Conservation (phyloP, 768 basidiomycete genomes). For the Lanmaoa rubissima region DNA sequence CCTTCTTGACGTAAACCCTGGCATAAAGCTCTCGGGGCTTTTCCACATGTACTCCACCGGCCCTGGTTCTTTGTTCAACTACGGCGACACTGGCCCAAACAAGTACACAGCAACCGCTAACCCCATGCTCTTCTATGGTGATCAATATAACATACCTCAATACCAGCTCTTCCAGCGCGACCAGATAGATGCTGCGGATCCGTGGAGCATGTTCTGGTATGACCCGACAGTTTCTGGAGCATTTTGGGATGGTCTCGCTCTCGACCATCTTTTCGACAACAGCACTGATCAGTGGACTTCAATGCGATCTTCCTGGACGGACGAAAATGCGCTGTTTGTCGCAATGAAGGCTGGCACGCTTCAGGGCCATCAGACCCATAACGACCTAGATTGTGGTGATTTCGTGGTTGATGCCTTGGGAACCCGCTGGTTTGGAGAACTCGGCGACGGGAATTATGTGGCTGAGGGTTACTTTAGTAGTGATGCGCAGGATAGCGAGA, state of each 20-base stretch:
- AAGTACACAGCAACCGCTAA: constrained; percentile 96
- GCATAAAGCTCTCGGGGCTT: constrained; percentile 66
- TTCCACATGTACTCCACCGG: constrained; percentile 92
- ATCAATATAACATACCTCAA: constrained; percentile 63
- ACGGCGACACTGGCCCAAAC: constrained; percentile 70
- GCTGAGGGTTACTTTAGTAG: constrained; percentile 73
- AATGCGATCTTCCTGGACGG: constrained; percentile 93
- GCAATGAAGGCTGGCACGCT: constrained; percentile 86
- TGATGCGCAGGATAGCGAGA: constrained; percentile 62
- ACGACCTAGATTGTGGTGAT: constrained; percentile 91
- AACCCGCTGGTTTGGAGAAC: constrained; percentile 91
- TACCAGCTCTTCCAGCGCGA: constrained; percentile 93
- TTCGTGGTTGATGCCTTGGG: constrained; percentile 95
- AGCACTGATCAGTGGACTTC: constrained; percentile 79
- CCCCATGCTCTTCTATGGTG: constrained; percentile 73
- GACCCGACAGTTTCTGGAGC: constrained; percentile 79
- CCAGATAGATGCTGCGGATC: constrained; percentile 75
- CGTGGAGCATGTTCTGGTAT: constrained; percentile 94
- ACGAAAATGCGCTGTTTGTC: constrained; percentile 75
- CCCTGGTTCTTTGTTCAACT: constrained; percentile 80
- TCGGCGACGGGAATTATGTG: constrained; percentile 85
- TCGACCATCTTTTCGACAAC: constrained; percentile 83
- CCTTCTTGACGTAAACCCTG: constrained; percentile 68
- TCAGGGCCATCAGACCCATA: constrained; percentile 88
- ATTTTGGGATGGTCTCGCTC: constrained; percentile 83